A percentile compares a stretch with the other conserved stretches of the same genome.
Conservation (phyloP, 805 yeast species). For the Yarrowia yakushimensis region DNA sequence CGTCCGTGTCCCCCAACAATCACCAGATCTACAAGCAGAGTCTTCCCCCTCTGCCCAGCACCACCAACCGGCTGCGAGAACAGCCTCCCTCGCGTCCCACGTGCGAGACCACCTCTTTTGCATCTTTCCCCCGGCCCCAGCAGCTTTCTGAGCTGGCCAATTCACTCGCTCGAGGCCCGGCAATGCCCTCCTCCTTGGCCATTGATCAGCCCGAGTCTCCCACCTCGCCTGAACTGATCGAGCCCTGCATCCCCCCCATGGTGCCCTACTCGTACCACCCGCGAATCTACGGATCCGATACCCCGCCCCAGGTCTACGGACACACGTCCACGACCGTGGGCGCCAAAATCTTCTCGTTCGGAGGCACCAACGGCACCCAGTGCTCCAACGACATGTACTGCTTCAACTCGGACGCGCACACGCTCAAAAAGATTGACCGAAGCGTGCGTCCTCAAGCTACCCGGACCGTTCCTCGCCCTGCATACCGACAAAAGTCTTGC, state of each 20-base stretch:
- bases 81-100: not conserved
- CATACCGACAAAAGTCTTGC: not conserved
- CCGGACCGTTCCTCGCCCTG: not conserved
- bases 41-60: not conserved
- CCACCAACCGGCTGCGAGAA: not conserved
- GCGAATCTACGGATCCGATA: conserved; percentile 28
- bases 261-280: conserved; percentile 30
- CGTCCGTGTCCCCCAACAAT: conserved; percentile 11
- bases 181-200: not conserved
- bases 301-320: conserved; percentile 32
- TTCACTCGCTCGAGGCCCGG: not conserved
- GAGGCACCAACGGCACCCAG: conserved; percentile 29
- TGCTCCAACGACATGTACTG: not conserved
- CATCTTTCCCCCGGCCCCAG: conserved; percentile 9
- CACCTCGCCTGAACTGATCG: not conserved
- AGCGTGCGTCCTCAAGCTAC: not conserved
- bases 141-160: not conserved
- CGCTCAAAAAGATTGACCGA: not conserved
- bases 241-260: conserved; percentile 24
- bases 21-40: conserved; percentile 9
- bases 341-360: conserved; percentile 30
- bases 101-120: not conserved
- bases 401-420: conserved; percentile 6
- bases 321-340: conserved; percentile 29
- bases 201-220: not conserved